These are phyloP conservation scores for Colletotrichum falcatum DNA, from an alignment of 2,329 filamentous ascomycete genomes.

Conservation along the genomic window DNA sequence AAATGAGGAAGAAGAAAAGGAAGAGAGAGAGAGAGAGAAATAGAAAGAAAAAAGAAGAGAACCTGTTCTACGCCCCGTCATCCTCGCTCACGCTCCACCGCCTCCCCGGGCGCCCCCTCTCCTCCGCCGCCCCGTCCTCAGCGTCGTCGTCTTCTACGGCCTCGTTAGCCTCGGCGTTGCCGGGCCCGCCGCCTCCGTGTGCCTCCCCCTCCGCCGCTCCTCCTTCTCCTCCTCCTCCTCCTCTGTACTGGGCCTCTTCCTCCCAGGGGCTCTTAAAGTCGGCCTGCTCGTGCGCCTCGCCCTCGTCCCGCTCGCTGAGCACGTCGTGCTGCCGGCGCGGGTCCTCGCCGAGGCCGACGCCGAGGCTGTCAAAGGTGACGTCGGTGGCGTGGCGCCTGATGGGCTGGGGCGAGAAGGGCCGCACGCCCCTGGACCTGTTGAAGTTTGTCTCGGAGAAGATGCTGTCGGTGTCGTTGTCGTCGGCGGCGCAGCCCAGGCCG, in stretches of 20 bases:
- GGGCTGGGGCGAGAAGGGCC: slow-evolving; percentile 72
- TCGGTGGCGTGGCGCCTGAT: slow-evolving; percentile 56
- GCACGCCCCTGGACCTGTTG: slow-evolving; percentile 64
- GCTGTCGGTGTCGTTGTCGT: slow-evolving; percentile 53
- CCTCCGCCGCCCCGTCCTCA: slow-evolving; percentile 16
- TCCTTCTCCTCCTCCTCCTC: not conserved
- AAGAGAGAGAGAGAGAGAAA: too few species aligned
- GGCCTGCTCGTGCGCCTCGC: slow-evolving; percentile 2
- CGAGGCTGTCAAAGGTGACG: slow-evolving; percentile 55
- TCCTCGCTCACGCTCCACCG: slow-evolving; percentile 33
- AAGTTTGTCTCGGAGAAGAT: slow-evolving; percentile 64
- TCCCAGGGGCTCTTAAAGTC: not conserved
- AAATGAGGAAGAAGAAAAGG: not conserved
- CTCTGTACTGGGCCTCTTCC: not conserved
- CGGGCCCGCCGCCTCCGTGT: not conserved
- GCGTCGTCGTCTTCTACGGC: not conserved
- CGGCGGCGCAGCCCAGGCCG: slow-evolving; percentile 44
- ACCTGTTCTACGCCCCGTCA: slow-evolving; percentile 1
- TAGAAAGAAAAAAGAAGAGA: too few species aligned
- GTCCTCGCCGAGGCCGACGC: slow-evolving; percentile 42
- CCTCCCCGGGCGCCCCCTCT: slow-evolving; percentile 19
- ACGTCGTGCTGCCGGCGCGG: slow-evolving; percentile 27
- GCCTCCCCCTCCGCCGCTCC: not conserved
- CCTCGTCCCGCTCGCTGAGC: slow-evolving; percentile 34
- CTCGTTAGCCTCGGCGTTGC: not conserved